A percentile compares a stretch with the other conserved stretches of the same genome.
Conservation (phyloP, 352 stramenopile genomes). For the Globisporangium irregulare region DNA sequence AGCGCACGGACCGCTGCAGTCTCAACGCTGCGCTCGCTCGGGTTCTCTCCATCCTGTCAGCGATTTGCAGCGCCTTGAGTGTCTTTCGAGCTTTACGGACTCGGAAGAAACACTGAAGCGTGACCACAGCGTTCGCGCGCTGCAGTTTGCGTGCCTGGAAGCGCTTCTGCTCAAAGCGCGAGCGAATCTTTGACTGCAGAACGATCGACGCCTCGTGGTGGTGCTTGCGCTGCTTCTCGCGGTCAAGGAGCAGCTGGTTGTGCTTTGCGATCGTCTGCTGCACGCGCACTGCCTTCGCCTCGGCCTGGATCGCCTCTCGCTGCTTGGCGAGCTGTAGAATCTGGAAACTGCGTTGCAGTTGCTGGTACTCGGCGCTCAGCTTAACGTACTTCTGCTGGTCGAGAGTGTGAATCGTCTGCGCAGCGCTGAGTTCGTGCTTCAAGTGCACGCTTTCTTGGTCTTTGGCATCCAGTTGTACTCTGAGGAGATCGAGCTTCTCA, state of each 20-base stretch:
- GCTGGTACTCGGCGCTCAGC: constrained; percentile 30
- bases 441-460: constrained; percentile 11
- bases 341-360: constrained; percentile 29
- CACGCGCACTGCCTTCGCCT: constrained; percentile 37
- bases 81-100: constrained; percentile 11
- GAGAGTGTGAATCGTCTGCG: constrained; percentile 26
- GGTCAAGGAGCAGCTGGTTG: constrained; percentile 35
- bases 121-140: constrained; percentile 31
- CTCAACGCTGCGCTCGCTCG: constrained; percentile 14
- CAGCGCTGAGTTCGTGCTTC: constrained; percentile 19
- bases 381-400: constrained; percentile 30
- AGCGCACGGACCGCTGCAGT: constrained; percentile 43
- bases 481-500: constrained; percentile 4
- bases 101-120: constrained; percentile 43
- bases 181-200: constrained; percentile 54
- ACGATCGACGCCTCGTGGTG: constrained; percentile 52
- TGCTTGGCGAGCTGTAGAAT: constrained; percentile 32
- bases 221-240: constrained; percentile 28
- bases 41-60: constrained; percentile 11
- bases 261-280: constrained; percentile 41
- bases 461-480: neutral
- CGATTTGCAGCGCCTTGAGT: constrained; percentile 20
- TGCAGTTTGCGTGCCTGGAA: constrained; percentile 57
- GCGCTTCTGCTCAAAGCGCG: constrained; percentile 52
- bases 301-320: constrained; percentile 33